Evolutionary conservation across 345 rosid species (phyloP).

Genomic region (Excoecaria agallocha): DNA sequence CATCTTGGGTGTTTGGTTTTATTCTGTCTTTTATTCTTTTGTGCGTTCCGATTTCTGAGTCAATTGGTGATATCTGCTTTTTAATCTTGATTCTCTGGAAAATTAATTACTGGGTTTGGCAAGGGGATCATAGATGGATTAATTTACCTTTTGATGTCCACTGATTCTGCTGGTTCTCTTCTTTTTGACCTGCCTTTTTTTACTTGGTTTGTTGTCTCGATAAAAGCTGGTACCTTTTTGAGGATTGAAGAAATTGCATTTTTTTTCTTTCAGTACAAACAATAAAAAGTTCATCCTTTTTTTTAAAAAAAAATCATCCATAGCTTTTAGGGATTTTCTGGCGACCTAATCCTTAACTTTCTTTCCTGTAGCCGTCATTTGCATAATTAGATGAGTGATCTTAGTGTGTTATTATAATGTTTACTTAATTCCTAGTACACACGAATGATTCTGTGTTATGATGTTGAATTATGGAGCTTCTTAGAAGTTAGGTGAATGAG

Average conservation of each 20-base stretch:
- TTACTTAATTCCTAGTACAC: not conserved
- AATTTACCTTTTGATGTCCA: not conserved
- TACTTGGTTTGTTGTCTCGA: not conserved
- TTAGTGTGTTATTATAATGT: not conserved
- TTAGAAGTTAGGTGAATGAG: not conserved
- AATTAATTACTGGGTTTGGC: not conserved
- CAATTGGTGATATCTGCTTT: not conserved
- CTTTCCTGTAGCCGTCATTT: not conserved
- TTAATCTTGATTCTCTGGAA: not conserved
- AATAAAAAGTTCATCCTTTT: not conserved
- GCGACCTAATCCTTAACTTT: not conserved
- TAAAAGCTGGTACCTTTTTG: conserved; percentile 2
- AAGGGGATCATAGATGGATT: not conserved
- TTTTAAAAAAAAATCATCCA: not conserved
- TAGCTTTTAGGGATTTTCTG: not conserved
- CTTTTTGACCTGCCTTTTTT: not conserved
- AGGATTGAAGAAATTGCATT: not conserved
- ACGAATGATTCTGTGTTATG: not conserved
- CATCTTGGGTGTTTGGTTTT: not conserved
- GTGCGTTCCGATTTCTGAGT: not conserved
- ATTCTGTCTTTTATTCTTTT: not conserved
- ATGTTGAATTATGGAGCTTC: not conserved
- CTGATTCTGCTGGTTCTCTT: not conserved
- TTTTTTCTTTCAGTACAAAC: not conserved
- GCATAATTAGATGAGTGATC: not conserved